Conservation (phyloP, 768 basidiomycete genomes). For the Kwoniella sp. region DNA sequence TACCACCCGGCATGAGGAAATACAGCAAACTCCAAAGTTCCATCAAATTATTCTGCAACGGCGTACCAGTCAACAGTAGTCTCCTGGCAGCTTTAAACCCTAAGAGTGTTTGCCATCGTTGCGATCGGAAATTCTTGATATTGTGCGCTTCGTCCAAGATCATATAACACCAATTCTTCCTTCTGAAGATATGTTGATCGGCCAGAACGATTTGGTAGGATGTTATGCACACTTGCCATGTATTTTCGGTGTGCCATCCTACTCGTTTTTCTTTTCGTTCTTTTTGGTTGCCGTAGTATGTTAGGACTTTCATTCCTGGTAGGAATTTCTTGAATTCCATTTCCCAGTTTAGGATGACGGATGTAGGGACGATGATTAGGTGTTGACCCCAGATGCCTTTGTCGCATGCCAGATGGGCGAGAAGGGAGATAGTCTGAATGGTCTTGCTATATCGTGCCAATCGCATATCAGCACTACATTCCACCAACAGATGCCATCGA, state of each 20-base stretch:
- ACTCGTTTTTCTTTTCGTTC: slow-evolving; percentile 85
- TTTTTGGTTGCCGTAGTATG: slow-evolving; percentile 65
- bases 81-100: slow-evolving; percentile 66
- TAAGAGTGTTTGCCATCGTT: slow-evolving; percentile 87
- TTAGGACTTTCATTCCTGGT: slow-evolving; percentile 56
- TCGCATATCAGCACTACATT: slow-evolving; percentile 25
- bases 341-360: slow-evolving; percentile 58
- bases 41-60: slow-evolving; percentile 57
- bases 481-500: too few relatives aligned
- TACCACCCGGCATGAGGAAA: slow-evolving; percentile 57
- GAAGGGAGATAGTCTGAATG: slow-evolving; percentile 57
- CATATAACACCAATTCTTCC: slow-evolving; percentile 94
- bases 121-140: slow-evolving; percentile 95
- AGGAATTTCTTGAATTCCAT: slow-evolving; percentile 59
- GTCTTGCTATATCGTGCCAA: slow-evolving; percentile 50
- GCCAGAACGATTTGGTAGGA: slow-evolving; percentile 90
- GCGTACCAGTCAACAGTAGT: slow-evolving; percentile 55
- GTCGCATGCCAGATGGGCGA: slow-evolving; percentile 57
- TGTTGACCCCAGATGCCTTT: slow-evolving; percentile 58
- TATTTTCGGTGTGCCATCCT: slow-evolving; percentile 85
- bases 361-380: slow-evolving; percentile 58
- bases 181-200: slow-evolving; percentile 86
- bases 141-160: slow-evolving; percentile 95
- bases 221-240: slow-evolving; percentile 92
- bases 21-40: slow-evolving; percentile 59